A percentile compares a stretch with the other conserved stretches of the same genome.
Evolutionary conservation across 345 rosid genomes (phyloP).

Genomic region (Rhizophora mangle): DNA sequence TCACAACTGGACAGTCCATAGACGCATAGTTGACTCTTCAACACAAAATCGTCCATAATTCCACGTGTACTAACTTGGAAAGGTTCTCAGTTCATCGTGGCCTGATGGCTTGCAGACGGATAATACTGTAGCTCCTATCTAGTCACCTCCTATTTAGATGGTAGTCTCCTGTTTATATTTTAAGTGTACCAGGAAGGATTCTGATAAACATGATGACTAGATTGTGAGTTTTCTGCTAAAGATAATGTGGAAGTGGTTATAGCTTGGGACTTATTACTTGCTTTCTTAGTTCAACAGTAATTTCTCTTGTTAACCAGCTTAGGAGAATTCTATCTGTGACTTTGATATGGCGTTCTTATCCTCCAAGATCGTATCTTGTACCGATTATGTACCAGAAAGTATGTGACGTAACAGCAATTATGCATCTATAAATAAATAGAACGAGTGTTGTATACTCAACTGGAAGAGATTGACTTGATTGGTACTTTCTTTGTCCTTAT

Average conservation of each 20-base stretch:
- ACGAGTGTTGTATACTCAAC: no score
- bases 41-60: neutral
- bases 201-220: constrained; percentile 10
- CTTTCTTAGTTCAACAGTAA: neutral
- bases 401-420: no score
- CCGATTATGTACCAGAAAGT: no score
- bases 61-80: neutral
- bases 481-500: no score
- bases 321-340: neutral
- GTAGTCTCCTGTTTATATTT: neutral
- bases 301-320: neutral
- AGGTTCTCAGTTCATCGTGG: neutral
- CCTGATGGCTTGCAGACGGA: neutral
- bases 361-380: neutral
- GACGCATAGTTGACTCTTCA: constrained; percentile 3
- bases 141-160: neutral
- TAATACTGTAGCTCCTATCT: neutral
- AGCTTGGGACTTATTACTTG: neutral
- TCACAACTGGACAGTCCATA: neutral
- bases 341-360: neutral
- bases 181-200: neutral
- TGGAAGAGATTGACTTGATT: no score
- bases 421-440: no score
- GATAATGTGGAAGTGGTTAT: neutral
- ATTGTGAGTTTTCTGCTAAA: neutral